Base-by-base conservation (phyloP, 768 basidiomycete genomes). In the Chlorophyllum brunneum region DNA sequence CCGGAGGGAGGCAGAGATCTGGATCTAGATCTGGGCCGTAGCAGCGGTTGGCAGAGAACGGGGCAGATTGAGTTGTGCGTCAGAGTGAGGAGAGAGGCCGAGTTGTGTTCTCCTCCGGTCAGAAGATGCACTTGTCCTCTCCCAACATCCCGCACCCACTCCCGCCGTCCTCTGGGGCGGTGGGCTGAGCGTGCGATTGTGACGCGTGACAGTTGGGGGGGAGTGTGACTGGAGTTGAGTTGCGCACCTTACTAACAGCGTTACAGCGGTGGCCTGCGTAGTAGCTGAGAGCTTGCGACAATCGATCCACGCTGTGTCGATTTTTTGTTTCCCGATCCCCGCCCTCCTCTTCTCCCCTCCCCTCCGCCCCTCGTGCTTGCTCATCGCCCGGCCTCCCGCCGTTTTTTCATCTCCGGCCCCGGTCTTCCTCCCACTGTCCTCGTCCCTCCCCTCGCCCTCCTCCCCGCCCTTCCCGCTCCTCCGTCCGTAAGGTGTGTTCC, bases 221-320 rank as follows among this genome's bases (percentile, higher is more conserved):
- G 16, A 26, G 42, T 29, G 51, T 52, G 51, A 52, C 51, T 41
- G 20, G 41, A 37, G 51, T 36, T 52, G 51, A 51, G 42, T 33
- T 52, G 51, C 22, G 27, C 51, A 52, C 51, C 51, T 52, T 52
- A 52, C 51, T 52, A 52, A 52, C 51, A 52, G 51, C 51, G 51
- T 52, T 52, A 52, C 51, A 52, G 51, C 33, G 51, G 42, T 44
- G 51, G 51, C 13, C 51, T 52, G 51, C 51, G 51, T 52, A 52
- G 51, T 29, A 52, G 51, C 51, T 52, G 51, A 52, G 51, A 52
- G 51, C 51, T 52, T 52, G 51, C 51, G 51, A 52, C 51, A 52
- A 52, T 52, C 51, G 51, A 52, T 52, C 42, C 42, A 52, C 51
- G 51, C 51, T 52, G 51, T 44, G 41, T 52, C 42, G 41, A 34